A percentile compares a stretch with the other conserved stretches of the same genome.
Evolutionary conservation across 495 filamentous ascomycete species (phyloP).

Genomic region (Pseudotulostoma volvatum): DNA sequence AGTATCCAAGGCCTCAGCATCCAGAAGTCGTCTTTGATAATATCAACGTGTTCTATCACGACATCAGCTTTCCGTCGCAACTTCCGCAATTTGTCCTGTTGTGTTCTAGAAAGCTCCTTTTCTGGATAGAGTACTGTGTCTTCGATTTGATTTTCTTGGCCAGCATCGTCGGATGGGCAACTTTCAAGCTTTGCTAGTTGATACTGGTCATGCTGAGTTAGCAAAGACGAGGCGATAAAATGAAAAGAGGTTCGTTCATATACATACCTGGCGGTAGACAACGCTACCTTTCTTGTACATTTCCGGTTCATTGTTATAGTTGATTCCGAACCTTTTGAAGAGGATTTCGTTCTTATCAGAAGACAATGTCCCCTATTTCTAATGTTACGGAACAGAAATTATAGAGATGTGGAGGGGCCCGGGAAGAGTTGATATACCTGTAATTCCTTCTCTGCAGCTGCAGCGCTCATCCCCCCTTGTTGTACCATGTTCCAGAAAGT

Average conservation of each 20-base stretch:
- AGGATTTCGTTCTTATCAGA: conserved; percentile 92
- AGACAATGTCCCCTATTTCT: conserved; percentile 55
- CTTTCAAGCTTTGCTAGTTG: conserved; percentile 21
- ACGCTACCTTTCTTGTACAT: conserved; percentile 90
- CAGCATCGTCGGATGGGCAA: conserved; percentile 3
- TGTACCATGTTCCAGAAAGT: conserved; percentile 85
- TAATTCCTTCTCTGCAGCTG: conserved; percentile 63
- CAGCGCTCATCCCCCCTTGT: conserved; percentile 53
- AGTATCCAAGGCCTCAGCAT: conserved; percentile 71
- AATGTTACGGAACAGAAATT: conserved; percentile 1
- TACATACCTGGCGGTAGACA: conserved; percentile 66
- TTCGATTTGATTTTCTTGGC: conserved; percentile 7
- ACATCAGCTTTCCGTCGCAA: conserved; percentile 57
- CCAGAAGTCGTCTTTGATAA: conserved; percentile 94
- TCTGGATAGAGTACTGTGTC: conserved; percentile 3
- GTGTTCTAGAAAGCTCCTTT: conserved; percentile 46
- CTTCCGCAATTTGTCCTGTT: conserved; percentile 65
- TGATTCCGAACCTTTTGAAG: conserved; percentile 75
- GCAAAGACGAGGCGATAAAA: neutral
- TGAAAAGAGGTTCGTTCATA: neutral
- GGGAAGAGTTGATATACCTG: conserved; percentile 30
- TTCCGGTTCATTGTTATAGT: conserved; percentile 91
- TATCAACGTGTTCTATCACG: conserved; percentile 69
- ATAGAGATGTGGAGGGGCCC: neutral
- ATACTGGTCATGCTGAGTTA: conserved; percentile 19